phyloP scores from a whole-genome alignment of 441 rosid species.

The Aleurites moluccanus region DNA sequence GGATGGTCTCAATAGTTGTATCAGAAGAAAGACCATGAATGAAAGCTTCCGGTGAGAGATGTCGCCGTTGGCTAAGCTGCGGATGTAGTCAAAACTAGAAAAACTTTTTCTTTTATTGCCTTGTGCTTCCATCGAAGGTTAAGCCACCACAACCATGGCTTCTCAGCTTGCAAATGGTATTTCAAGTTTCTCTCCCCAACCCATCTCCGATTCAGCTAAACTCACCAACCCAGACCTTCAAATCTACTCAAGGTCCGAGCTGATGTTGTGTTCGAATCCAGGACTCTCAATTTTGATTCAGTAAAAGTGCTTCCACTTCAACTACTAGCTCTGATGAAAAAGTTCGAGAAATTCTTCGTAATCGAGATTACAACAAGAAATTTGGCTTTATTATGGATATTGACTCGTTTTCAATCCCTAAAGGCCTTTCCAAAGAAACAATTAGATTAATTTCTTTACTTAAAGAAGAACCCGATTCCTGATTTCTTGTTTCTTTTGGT shows the following conservation, averaged over 20 bases:
- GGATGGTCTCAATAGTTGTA: no score
- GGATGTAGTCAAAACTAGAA: no score
- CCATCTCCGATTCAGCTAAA: slow-evolving; percentile 18
- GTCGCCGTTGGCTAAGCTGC: no score
- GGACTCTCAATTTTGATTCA: slow-evolving; percentile 41
- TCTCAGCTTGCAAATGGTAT: slow-evolving; percentile 26
- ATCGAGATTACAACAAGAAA: slow-evolving; percentile 64
- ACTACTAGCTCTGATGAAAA: slow-evolving; percentile 49
- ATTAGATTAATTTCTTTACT: slow-evolving; percentile 59
- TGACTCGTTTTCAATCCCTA: slow-evolving; percentile 77
- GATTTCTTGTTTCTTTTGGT: no score
- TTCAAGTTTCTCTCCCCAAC: slow-evolving; percentile 22
- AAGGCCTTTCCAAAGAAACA: slow-evolving; percentile 78
- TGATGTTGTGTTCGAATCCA: slow-evolving; percentile 29
- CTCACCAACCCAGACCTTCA: neutral
- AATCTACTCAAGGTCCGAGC: slow-evolving; percentile 26
- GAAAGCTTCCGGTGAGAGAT: no score
- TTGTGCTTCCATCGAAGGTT: no score
- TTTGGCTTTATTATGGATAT: slow-evolving; percentile 70
- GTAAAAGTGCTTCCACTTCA: slow-evolving; percentile 39
- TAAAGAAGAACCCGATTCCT: slow-evolving; percentile 82
- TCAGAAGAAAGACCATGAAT: no score
- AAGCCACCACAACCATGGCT: slow-evolving; percentile 27
- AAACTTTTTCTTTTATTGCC: no score
- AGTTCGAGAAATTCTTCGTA: slow-evolving; percentile 64